phyloP scores from a whole-genome alignment of 192 early-diverging fungal genomes.

The Gonapodya prolifera region DNA sequence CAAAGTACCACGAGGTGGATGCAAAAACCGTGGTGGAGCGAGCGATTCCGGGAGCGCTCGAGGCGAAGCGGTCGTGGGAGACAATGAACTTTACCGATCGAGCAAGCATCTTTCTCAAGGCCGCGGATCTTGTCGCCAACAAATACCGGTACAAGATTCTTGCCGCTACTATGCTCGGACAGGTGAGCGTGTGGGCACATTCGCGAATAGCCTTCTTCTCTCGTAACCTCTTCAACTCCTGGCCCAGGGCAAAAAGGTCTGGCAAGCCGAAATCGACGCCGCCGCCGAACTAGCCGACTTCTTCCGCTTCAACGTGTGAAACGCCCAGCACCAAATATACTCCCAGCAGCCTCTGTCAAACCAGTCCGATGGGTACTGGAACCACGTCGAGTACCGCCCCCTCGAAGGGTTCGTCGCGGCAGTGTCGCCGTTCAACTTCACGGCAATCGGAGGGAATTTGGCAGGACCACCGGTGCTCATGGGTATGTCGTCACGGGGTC shows the following conservation, averaged over 20 bases:
- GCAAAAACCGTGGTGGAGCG: slow-evolving; percentile 42
- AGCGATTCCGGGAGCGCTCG: slow-evolving; percentile 79
- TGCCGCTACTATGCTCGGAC: slow-evolving; percentile 96
- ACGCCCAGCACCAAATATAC: slow-evolving; percentile 88
- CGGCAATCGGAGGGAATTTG: slow-evolving; percentile 95
- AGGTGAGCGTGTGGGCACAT: slow-evolving; percentile 18
- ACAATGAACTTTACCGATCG: slow-evolving; percentile 86
- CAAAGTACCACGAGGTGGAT: slow-evolving; percentile 75
- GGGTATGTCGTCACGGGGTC: slow-evolving; percentile 55
- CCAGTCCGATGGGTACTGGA: slow-evolving; percentile 77
- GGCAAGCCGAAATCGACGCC: slow-evolving; percentile 99
- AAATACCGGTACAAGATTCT: slow-evolving; percentile 74
- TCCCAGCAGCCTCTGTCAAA: slow-evolving; percentile 80
- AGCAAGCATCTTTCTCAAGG: slow-evolving; percentile 90
- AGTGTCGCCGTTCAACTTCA: slow-evolving; percentile 98
- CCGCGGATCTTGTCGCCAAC: slow-evolving; percentile 78
- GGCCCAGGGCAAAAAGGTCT: slow-evolving; percentile 78
- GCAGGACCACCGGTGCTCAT: slow-evolving; percentile 85
- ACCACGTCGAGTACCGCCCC: slow-evolving; percentile 87
- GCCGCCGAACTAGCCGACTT: slow-evolving; percentile 41
- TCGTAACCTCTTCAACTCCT: not conserved
- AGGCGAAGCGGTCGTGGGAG: slow-evolving; percentile 81
- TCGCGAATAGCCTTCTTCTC: not conserved
- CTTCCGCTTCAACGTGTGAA: slow-evolving; percentile 86
- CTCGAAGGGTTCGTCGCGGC: slow-evolving; percentile 98